Evolutionary conservation across 2,329 filamentous ascomycete species (phyloP), one percentile per base, ranked within the genome.

Genomic region (Xylaria sp.): DNA sequence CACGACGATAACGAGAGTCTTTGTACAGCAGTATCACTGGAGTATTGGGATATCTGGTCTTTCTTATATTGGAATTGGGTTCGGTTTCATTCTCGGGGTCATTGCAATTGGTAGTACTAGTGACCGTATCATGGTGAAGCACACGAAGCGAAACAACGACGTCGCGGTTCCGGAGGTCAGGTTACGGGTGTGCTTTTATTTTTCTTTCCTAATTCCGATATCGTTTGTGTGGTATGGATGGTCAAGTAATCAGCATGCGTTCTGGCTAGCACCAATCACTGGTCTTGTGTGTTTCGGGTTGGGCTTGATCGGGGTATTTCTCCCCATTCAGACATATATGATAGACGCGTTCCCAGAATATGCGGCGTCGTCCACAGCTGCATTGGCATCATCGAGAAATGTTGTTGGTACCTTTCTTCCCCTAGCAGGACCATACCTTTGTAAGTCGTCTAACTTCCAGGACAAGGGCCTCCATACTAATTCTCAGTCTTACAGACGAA

Each of bases 301-400:
- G 12, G 69, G 69, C 1, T 54, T 66, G 63, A 66, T 71, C 20
- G 66, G 66, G 5, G 58, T 71, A 28, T 62, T 71, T 61, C 66
- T 69, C 37, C 69, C 69, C 18, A 37, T 66, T 15, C 69, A 71
- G 10, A 66, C 66, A 10, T 71, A 71, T 32, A 66, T 71, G 62
- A 66, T 71, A 50, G 69, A 71, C 32, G 69, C 69, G n/a, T 71
- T 66, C 41, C 62, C 66, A 18, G 61, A 65, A 10, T 69, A 69
- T 64, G 66, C 69, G 15, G 66, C 69, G n/a, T 71, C 66, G 23
- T 66, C 66, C 8, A 66, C 63, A 15, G 69, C 69, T 15, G 69
- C 66, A 52, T 57, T 69, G 15, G 59, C 66, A 39, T 66, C 66
- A 6, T 66, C 63, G 37, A 69, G 69, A 48, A 69, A 66, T 56